Evolutionary conservation across 306 rosid species (phyloP), one percentile per base, ranked within the genome.

Genomic region (Argentina anserina): DNA sequence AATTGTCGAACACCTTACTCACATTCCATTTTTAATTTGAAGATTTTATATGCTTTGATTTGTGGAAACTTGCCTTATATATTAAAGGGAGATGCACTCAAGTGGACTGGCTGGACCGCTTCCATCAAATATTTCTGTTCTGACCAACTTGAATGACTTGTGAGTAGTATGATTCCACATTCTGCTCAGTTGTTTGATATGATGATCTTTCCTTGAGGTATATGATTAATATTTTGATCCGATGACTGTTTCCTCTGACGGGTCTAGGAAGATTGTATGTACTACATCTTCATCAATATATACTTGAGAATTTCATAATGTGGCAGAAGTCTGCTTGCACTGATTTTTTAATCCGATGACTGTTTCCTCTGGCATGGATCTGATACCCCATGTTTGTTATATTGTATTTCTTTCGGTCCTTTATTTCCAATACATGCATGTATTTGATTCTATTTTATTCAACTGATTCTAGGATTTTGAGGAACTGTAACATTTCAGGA

Each of bases 401-500:
- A 25, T 55, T 12, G 62, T 55, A 25, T 11, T 10, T 55, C 8
- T 25, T 4, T 11, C 23, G 0, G 25, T 52, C 59, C 14, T 70
- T 15, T 23, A 9, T 18, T 14, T 46, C 10, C 47, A 53, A 17
- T 69, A 33, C 43, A 40, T 12, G 13, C n/a, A n/a, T n/a, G n/a
- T 31, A 31, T 20, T 49, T 49, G 45, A 11, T 3, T 56, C 31
- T 31, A 25, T 31, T 14, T 49, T 21, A 2, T 13, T 52, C 14
- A 34, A 34, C 15, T n/a, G 52, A 70, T 72, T 74, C 33, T 71
- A 90, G 98, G 91, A 76, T 88, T 74, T 77, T 93, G 77, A 93
- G 98, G 77, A 90, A 81, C 37, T 86, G 96, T 75, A 86, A 90
- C 70, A 83, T 93, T 77, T 73, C 79, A 8, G 97, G 96, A 75